phyloP scores from a whole-genome alignment of 345 rosid genomes.

The Citrus cavaleriei region DNA sequence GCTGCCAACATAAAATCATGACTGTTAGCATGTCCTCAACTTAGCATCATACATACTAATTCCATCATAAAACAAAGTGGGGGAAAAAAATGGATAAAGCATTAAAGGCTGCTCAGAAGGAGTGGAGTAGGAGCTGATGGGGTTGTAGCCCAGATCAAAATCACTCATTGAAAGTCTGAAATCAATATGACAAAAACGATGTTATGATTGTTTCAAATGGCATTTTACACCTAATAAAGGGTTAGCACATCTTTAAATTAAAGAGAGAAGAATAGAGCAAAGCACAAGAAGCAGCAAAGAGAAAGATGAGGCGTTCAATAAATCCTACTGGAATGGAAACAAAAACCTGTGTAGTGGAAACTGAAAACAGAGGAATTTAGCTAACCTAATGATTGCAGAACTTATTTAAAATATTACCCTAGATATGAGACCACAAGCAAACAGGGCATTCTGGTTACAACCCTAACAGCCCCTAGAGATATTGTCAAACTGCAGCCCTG shows the following conservation, averaged over 20 bases:
- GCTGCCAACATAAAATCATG: not conserved
- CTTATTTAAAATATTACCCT: not conserved
- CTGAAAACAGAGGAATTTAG: not conserved
- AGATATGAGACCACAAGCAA: not conserved
- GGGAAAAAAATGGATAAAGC: not conserved
- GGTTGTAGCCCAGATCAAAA: not conserved
- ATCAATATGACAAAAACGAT: not conserved
- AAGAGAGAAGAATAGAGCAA: not conserved
- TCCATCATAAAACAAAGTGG: not conserved
- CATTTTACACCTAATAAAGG: not conserved
- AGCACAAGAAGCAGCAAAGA: no score
- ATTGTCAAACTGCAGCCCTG: not conserved
- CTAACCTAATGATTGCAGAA: not conserved
- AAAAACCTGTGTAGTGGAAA: no score
- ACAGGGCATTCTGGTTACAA: not conserved
- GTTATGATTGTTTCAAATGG: not conserved
- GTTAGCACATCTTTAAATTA: not conserved
- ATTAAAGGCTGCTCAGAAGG: not conserved
- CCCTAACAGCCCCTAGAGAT: no score
- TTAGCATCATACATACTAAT: not conserved
- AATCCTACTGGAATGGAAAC: not conserved
- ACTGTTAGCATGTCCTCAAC: not conserved
- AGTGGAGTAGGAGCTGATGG: not conserved
- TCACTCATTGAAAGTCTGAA: not conserved
- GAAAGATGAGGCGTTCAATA: not conserved